These are phyloP conservation scores for Cardamine resedifolia DNA, from an alignment of 345 rosid species.

Conservation along the genomic window DNA sequence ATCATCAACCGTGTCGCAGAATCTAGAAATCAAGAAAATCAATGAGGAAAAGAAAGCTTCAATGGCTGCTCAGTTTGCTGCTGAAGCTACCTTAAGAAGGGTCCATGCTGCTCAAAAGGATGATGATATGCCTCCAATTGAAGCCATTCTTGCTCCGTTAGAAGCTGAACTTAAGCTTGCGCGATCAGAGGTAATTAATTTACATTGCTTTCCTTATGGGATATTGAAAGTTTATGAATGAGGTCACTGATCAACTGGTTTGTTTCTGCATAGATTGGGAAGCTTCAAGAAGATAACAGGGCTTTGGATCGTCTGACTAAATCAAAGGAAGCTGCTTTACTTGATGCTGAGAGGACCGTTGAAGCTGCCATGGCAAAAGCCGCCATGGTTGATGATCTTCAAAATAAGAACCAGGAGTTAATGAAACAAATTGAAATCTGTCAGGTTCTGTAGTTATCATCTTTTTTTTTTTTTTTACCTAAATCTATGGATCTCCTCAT, in stretches of 20 bases:
- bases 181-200: constrained; percentile 71
- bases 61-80: constrained; percentile 99
- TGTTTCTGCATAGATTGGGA: constrained; percentile 66
- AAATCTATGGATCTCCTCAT: background rate
- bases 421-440: constrained; percentile 98
- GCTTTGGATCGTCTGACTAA: constrained; percentile 99
- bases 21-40: constrained; percentile 95
- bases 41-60: constrained; percentile 99
- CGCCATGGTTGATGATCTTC: constrained; percentile 99
- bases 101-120: constrained; percentile 99
- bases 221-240: background rate
- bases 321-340: constrained; percentile 96
- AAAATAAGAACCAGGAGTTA: constrained; percentile 93
- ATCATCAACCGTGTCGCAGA: constrained; percentile 45
- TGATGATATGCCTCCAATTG: constrained; percentile 99
- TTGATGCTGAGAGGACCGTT: constrained; percentile 95
- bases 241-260: background rate
- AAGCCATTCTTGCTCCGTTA: constrained; percentile 98
- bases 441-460: constrained; percentile 57
- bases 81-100: constrained; percentile 98
- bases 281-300: constrained; percentile 98
- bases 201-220: background rate
- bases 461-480: constrained; percentile 6
- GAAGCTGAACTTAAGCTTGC: constrained; percentile 99
- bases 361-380: constrained; percentile 91